Conservation (phyloP, 2,329 filamentous ascomycete genomes). For the Apiospora sp. region DNA sequence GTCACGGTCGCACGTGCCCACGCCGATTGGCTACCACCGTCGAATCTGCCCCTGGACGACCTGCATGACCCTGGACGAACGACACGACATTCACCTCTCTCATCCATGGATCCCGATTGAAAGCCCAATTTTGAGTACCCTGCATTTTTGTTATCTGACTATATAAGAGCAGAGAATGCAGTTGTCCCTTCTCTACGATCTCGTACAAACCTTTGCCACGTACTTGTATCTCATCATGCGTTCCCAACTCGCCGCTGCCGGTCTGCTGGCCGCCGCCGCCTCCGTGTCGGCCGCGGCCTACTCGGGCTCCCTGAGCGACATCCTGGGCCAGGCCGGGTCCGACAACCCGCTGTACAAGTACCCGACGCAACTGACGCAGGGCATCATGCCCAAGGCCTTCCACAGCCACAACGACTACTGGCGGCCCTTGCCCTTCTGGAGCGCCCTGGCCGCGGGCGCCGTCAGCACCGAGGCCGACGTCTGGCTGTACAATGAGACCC, state of each 20-base stretch:
- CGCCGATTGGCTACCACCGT: slow-evolving; percentile 7
- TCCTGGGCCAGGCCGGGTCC: slow-evolving; percentile 27
- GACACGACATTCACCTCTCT: not conserved
- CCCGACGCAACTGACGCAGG: slow-evolving; percentile 28
- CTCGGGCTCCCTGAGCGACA: slow-evolving; percentile 27
- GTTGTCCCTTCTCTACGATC: slow-evolving; percentile 4
- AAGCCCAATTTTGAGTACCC: not conserved
- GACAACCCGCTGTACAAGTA: slow-evolving; percentile 26
- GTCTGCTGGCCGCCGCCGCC: slow-evolving; percentile 25
- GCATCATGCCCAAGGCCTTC: slow-evolving; percentile 45
- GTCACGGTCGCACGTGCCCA: slow-evolving; percentile 7
- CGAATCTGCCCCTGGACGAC: not conserved
- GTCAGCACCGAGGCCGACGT: slow-evolving; percentile 73
- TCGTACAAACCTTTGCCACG: not conserved
- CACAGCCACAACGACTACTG: slow-evolving; percentile 76
- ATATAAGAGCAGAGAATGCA: slow-evolving; percentile 3
- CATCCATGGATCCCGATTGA: not conserved
- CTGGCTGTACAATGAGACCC: slow-evolving; percentile 61
- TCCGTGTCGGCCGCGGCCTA: slow-evolving; percentile 23
- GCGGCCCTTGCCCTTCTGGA: slow-evolving; percentile 65
- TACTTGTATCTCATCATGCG: slow-evolving; percentile 12
- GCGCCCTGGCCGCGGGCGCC: slow-evolving; percentile 63
- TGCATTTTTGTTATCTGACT: not conserved
- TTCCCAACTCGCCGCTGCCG: slow-evolving; percentile 18
- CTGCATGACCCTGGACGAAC: not conserved